Base-by-base conservation (phyloP, 2,329 filamentous ascomycete species). In the Colletotrichum aenigma region DNA sequence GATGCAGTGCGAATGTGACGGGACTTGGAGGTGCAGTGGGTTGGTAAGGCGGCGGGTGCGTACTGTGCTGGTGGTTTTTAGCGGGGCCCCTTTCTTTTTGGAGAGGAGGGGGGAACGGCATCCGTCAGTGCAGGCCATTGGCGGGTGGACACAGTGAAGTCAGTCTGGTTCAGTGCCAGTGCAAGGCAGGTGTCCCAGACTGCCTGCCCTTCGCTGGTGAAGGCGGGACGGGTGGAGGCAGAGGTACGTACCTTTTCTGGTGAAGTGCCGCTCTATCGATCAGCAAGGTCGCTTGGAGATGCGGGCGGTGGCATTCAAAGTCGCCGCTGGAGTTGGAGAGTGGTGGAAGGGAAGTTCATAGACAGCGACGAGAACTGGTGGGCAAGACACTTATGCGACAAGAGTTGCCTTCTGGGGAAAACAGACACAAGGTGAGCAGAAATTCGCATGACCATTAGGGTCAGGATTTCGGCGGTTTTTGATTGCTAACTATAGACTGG, bases 21-120 rank as follows among this genome's bases (percentile, higher is more conserved):
- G 64, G 64, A 75, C 56, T 73, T 75, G 64, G 69, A 75, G 72
- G 73, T 75, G 73, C 73, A 72, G 69, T 66, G 60, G 69, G 69
- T 48, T 65, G 71, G 74, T 69, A 65, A 74, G 38, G 68, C 72
- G 60, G 67, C 71, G 67, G 67, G 71, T 74, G 71, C 56, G 71
- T 74, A 43, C 64, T 56, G 66, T 74, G 32, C 70, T 74, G 58
- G 71, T 74, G 69, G 69, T 67, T 69, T 74, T 74, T 68, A 73
- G 74, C 74, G 74, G 74, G 74, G 62, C 69, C 70, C 73, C 28
- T 74, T 76, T 69, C 58, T 73, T 73, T 56, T 76, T 28, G 26
- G 72, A 64, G 74, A 62, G 58, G 58, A 34, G 58, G 69, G 64
- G 70, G 30, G 28, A 16, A 4, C 43, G 43, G 43, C 43, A 52